Percentiles rank a stretch among this genome's conserved stretches.
These are phyloP conservation scores for Ceratobasidium papillatum DNA, from an alignment of 1,284 basidiomycete genomes.

Conservation along the genomic window DNA sequence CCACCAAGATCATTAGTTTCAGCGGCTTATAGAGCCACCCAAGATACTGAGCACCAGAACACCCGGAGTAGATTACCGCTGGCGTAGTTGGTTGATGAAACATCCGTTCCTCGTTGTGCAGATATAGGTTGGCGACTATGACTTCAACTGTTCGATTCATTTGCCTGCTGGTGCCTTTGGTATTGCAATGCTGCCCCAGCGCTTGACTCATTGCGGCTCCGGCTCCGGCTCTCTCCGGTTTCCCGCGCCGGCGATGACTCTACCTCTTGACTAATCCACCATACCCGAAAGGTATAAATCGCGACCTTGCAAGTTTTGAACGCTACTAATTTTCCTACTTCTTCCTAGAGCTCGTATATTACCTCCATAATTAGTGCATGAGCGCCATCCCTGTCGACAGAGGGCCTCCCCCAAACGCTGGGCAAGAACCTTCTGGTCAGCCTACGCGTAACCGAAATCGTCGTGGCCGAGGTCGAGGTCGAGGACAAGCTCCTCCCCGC, in stretches of 20 bases:
- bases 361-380: conserved; percentile 25
- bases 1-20: no score
- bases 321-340: background rate
- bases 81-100: no score
- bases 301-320: background rate
- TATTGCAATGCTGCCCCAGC: background rate
- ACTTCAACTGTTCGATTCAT: no score
- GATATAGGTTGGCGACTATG: no score
- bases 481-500: conserved; percentile 35
- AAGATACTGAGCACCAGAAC: no score
- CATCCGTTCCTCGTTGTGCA: background rate
- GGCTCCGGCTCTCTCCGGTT: background rate
- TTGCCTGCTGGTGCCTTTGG: no score
- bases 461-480: conserved; percentile 39
- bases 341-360: background rate
- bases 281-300: conserved; percentile 23
- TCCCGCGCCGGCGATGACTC: background rate
- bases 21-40: no score
- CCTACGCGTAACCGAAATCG: conserved; percentile 13
- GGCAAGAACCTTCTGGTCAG: conserved; percentile 7
- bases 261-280: conserved; percentile 11
- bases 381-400: conserved; percentile 30
- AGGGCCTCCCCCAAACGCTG: conserved; percentile 31
- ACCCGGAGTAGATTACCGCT: no score
- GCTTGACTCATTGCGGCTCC: conserved; percentile 3